Percentiles rank a stretch among this genome's conserved stretches.
These are phyloP conservation scores for Penicillium antarcticum DNA, from an alignment of 495 filamentous ascomycete genomes.

Conservation along the genomic window DNA sequence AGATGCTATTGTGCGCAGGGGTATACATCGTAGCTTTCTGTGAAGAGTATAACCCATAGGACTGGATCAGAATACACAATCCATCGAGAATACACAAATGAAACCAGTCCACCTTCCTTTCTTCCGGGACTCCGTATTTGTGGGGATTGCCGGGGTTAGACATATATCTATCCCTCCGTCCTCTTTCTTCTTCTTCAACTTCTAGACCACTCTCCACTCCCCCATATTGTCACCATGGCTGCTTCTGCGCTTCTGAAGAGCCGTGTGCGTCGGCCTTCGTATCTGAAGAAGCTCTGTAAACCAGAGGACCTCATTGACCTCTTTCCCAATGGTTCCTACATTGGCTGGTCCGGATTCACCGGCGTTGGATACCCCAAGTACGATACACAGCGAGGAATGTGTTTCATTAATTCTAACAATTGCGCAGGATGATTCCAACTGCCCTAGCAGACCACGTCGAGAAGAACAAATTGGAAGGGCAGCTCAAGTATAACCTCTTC, in stretches of 20 bases:
- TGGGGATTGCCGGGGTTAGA: constrained; percentile 11
- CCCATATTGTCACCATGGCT: constrained; percentile 30
- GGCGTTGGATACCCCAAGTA: constrained; percentile 89
- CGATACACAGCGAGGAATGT: constrained; percentile 21
- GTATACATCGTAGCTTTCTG: too few relatives aligned
- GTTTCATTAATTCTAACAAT: not conserved
- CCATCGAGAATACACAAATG: too few relatives aligned
- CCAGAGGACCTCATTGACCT: constrained; percentile 76
- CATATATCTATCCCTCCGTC: constrained; percentile 23
- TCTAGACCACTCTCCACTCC: constrained; percentile 9
- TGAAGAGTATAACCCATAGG: not conserved
- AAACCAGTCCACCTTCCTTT: constrained; percentile 9
- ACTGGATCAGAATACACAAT: not conserved
- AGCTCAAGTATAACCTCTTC: constrained; percentile 82
- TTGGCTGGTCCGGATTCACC: constrained; percentile 91
- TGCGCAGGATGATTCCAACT: constrained; percentile 70
- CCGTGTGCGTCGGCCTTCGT: constrained; percentile 69
- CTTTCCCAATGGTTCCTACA: constrained; percentile 78
- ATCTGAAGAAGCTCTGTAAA: constrained; percentile 74
- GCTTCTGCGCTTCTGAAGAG: constrained; percentile 74
- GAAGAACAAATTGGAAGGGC: constrained; percentile 78
- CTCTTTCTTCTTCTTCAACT: constrained; percentile 7
- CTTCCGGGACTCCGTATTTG: constrained; percentile 10
- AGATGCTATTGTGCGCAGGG: too few relatives aligned
- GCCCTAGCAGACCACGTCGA: constrained; percentile 88